Evolutionary conservation across 371 early-diverging fungal genomes (phyloP), one percentile per base, ranked within the genome.

Genomic region (Blakeslea trispora): DNA sequence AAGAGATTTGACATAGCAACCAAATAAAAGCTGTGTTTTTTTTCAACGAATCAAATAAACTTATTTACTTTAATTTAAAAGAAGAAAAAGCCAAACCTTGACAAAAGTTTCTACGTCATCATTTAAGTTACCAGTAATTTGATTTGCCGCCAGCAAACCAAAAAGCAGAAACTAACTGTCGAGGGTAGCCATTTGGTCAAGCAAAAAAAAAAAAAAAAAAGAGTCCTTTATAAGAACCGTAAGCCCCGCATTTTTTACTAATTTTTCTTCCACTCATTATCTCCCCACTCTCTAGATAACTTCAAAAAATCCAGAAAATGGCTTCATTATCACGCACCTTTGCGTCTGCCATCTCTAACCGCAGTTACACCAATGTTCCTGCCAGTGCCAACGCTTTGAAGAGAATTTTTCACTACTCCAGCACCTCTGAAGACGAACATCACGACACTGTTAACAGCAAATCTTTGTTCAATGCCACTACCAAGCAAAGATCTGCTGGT

Each of bases 311-410:
- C n/a, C 3, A 28, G 7, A 49, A 57, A 54, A 72, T 72, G 76
- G 72, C 72, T 55, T 63, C 76, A 13, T 66, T 76, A 61, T 65
- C 71, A 61, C 76, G 76, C 59, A 51, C 70, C 35, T 63, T 72
- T 66, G 70, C 67, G 61, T 68, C 71, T 50, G 58, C 66, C 45
- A 59, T 76, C 52, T 68, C 64, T 59, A 70, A 71, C 53, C 76
- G 76, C 55, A 66, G 72, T 15, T 72, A 69, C 44, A 58, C 62
- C 49, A 75, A 68, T 52, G 70, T 53, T 19, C 76, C 76, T 62
- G 73, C 76, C 19, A 66, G 72, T 28, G 62, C 64, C 18, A 59
- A 64, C 50, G 72, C 73, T 49, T 63, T 76, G 66, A 68, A 70
- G 65, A 64, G 69, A 61, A 51, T 68, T 7, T 51, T 51, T 28